These are phyloP conservation scores for Geosmithia flava DNA, from an alignment of 2,329 filamentous ascomycete genomes.

Conservation along the genomic window DNA sequence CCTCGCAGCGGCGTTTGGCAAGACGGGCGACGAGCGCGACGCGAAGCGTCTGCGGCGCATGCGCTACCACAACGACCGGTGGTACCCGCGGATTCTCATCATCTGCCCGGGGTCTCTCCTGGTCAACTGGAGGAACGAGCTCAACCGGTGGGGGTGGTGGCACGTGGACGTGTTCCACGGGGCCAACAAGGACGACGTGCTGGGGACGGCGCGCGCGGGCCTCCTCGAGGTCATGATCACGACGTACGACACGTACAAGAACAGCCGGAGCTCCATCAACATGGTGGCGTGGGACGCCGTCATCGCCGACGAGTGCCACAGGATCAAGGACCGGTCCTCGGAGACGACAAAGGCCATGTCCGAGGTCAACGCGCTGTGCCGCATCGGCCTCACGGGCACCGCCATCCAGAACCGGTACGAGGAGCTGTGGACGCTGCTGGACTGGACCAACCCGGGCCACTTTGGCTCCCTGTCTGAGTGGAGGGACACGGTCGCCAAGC, in stretches of 20 bases:
- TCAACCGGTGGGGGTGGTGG: slow-evolving; percentile 94
- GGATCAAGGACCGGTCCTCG: slow-evolving; percentile 67
- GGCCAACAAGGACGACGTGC: slow-evolving; percentile 48
- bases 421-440: slow-evolving; percentile 88
- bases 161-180: slow-evolving; percentile 75
- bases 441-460: slow-evolving; percentile 85
- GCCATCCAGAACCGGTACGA: slow-evolving; percentile 98
- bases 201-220: slow-evolving; percentile 62
- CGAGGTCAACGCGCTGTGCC: slow-evolving; percentile 78
- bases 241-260: slow-evolving; percentile 83
- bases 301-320: slow-evolving; percentile 88
- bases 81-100: slow-evolving; percentile 71
- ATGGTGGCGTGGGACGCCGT: slow-evolving; percentile 86
- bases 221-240: slow-evolving; percentile 85
- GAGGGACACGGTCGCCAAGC: slow-evolving; percentile 65
- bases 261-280: slow-evolving; percentile 63
- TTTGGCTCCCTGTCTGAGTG: slow-evolving; percentile 57
- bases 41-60: slow-evolving; percentile 79
- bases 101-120: slow-evolving; percentile 84
- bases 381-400: slow-evolving; percentile 87
- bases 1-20: slow-evolving; percentile 82
- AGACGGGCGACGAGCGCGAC: slow-evolving; percentile 81
- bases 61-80: slow-evolving; percentile 46
- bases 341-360: slow-evolving; percentile 80
- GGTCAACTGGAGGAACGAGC: slow-evolving; percentile 80